Conservation (phyloP, 1,284 basidiomycete species). For the Erythrobasidium hasegawianum region DNA sequence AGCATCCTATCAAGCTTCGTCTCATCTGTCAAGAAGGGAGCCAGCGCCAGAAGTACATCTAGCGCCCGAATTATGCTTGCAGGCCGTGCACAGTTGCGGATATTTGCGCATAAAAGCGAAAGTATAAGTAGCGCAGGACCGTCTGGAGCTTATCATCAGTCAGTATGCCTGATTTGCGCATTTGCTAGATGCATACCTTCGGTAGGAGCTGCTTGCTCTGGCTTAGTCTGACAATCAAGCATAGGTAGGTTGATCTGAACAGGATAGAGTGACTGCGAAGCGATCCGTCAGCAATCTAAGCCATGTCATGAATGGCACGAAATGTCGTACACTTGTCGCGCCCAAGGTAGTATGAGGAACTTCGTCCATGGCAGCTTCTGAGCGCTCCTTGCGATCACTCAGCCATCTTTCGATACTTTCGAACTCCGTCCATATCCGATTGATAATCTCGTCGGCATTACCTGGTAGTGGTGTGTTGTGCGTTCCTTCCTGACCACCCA, state of each 20-base stretch:
- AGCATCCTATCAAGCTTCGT: slow-evolving; percentile 91
- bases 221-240: background rate
- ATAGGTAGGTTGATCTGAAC: slow-evolving; percentile 4
- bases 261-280: slow-evolving; percentile 10
- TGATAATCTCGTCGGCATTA: slow-evolving; percentile 33
- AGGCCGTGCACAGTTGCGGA: slow-evolving; percentile 81
- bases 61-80: slow-evolving; percentile 80
- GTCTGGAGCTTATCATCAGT: slow-evolving; percentile 57
- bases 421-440: slow-evolving; percentile 25
- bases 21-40: slow-evolving; percentile 82
- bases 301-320: background rate
- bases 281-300: too few species aligned
- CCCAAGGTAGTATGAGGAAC: background rate
- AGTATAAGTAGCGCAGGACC: slow-evolving; percentile 75
- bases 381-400: too few species aligned
- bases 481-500: slow-evolving; percentile 3
- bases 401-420: slow-evolving; percentile 13
- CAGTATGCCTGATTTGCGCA: too few species aligned
- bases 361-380: slow-evolving; percentile 7
- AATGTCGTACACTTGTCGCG: background rate
- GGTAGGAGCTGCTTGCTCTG: background rate
- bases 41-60: slow-evolving; percentile 80
- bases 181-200: too few species aligned
- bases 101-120: slow-evolving; percentile 80
- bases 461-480: slow-evolving; percentile 2